These are phyloP conservation scores for Aspergillus sp. DNA, from an alignment of 2,329 filamentous ascomycete genomes.

Conservation along the genomic window DNA sequence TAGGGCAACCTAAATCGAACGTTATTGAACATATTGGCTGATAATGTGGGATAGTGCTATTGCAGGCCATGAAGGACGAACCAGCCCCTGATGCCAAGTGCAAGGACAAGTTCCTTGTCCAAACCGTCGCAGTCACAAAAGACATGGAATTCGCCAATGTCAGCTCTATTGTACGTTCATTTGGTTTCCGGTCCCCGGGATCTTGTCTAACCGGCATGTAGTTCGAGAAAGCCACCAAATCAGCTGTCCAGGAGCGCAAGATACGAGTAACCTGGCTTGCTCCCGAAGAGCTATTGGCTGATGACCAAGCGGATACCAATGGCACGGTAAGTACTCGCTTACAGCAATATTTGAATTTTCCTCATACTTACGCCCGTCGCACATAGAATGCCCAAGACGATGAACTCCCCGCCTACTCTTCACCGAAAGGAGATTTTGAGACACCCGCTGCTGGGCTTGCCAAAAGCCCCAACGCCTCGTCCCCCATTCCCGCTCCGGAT, in stretches of 20 bases:
- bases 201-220: slow-evolving; percentile 36
- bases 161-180: slow-evolving; percentile 68
- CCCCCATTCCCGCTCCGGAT: slow-evolving; percentile 36
- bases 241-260: slow-evolving; percentile 84
- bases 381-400: slow-evolving; percentile 37
- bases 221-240: slow-evolving; percentile 77
- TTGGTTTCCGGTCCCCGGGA: neutral
- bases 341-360: neutral
- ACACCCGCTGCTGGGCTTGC: slow-evolving; percentile 48
- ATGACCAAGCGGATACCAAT: slow-evolving; percentile 30
- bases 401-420: slow-evolving; percentile 56
- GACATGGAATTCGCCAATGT: slow-evolving; percentile 84
- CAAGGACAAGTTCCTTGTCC: slow-evolving; percentile 96
- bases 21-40: slow-evolving; percentile 13
- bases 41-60: slow-evolving; percentile 64
- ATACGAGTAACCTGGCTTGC: slow-evolving; percentile 87
- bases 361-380: slow-evolving; percentile 10
- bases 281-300: slow-evolving; percentile 50
- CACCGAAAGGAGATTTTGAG: slow-evolving; percentile 52
- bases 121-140: slow-evolving; percentile 79
- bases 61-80: slow-evolving; percentile 97
- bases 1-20: slow-evolving; percentile 36
- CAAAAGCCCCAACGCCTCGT: slow-evolving; percentile 33
- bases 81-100: slow-evolving; percentile 83
- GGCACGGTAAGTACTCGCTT: slow-evolving; percentile 34